Evolutionary conservation across 164 flowering plant genomes (phyloP), one percentile per base, ranked within the genome.

Genomic region (Houttuynia cordata): DNA sequence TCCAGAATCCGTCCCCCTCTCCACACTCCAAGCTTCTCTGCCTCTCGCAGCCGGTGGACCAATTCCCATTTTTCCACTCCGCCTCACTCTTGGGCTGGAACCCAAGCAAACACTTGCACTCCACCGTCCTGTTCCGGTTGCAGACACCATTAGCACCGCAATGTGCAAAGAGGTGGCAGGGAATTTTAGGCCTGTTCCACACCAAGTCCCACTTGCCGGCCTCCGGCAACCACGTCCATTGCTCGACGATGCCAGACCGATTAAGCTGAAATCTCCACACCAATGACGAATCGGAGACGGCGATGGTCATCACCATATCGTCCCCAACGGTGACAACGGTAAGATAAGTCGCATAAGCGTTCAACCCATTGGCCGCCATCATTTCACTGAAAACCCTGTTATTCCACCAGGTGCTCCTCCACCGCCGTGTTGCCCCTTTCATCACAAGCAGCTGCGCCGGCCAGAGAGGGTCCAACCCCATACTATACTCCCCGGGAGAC

Each of bases 31-130:
- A 53, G 24, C 40, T 42, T 23, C 25, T 34, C 24, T 34, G 54
- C 22, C 63, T 59, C 58, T 59, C 59, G 40, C 68, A 65, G 20
- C 63, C 68, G 13, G n/a, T 53, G 10, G 50, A 47, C 58, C 68
- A 53, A 34, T 59, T 53, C 34, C 59, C 63, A n/a, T 8, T 34
- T 12, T 24, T 25, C 68, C 68, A 66, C 0, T 60, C 49, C 30
- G 14, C 23, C 1, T 22, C 17, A 24, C 5, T 57, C 37, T 8
- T 45, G 8, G 64, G 68, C 25, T 24, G 45, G 42, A 65, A 65
- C n/a, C n/a, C n/a, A n/a, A n/a, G n/a, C n/a, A n/a, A n/a, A n/a
- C n/a, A n/a, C n/a, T n/a, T n/a, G n/a, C n/a, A n/a, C n/a, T n/a
- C n/a, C n/a, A n/a, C n/a, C n/a, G n/a, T n/a, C n/a, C n/a, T n/a